Evolutionary conservation across 306 rosid genomes (phyloP).

Genomic region (Trichosanthes truncata): DNA sequence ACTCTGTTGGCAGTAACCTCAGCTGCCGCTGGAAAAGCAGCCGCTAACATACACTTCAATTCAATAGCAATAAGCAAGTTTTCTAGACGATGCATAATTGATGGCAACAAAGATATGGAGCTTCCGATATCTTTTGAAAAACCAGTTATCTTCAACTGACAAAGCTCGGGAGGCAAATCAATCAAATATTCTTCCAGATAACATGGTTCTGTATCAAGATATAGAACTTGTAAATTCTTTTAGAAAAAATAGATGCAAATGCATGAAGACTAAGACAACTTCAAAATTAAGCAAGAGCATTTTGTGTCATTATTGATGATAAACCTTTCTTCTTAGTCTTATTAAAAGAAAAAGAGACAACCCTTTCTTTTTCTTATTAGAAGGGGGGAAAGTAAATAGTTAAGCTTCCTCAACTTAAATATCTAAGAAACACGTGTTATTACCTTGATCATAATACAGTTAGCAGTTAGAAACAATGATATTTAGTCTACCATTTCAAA

Average conservation of each 20-base stretch:
- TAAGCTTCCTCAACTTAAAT: background rate
- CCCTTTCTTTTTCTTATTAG: background rate
- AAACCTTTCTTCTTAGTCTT: background rate
- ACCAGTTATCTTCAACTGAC: conserved; percentile 71
- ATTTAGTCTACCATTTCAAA: background rate
- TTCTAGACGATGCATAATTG: conserved; percentile 89
- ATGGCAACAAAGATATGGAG: conserved; percentile 85
- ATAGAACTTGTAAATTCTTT: background rate
- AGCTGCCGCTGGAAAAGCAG: conserved; percentile 67
- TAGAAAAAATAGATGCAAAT: background rate
- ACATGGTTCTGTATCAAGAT: conserved; percentile 40
- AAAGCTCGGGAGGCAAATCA: conserved; percentile 74
- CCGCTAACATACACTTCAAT: conserved; percentile 43
- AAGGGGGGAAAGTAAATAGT: background rate
- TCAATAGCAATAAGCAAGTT: conserved; percentile 88
- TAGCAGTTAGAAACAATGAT: background rate
- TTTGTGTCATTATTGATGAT: background rate
- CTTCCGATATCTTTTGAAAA: conserved; percentile 95
- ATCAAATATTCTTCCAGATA: conserved; percentile 50
- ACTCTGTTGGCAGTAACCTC: conserved; percentile 57
- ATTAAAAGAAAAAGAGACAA: background rate
- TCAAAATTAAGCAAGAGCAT: background rate
- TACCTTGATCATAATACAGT: background rate
- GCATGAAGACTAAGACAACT: background rate
- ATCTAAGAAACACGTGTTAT: background rate